These are phyloP conservation scores for Exserohilum turcica DNA, from an alignment of 2,329 filamentous ascomycete genomes.

Conservation along the genomic window DNA sequence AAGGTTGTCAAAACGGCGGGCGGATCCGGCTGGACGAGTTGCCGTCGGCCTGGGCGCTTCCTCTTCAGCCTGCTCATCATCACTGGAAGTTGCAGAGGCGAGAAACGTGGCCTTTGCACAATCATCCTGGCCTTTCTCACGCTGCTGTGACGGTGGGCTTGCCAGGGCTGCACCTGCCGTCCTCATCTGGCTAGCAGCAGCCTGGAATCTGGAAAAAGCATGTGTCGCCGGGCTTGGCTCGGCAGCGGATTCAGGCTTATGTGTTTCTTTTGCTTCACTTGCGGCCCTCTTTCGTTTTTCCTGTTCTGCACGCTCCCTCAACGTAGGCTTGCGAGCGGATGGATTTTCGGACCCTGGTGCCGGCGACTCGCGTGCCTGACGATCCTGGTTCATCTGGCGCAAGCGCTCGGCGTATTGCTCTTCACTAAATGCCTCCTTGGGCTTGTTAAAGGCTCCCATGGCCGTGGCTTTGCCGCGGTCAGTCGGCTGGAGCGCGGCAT, in stretches of 20 bases:
- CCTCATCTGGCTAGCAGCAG: conserved; percentile 53
- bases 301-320: conserved; percentile 44
- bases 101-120: conserved; percentile 36
- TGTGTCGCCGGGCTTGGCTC: conserved; percentile 39
- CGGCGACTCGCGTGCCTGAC: conserved; percentile 58
- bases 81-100: conserved; percentile 37
- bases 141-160: conserved; percentile 15
- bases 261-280: conserved; percentile 25
- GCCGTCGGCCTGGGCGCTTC: conserved; percentile 19
- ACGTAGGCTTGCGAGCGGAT: conserved; percentile 31
- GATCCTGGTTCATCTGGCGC: conserved; percentile 76
- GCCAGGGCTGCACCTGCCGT: conserved; percentile 30
- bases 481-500: conserved; percentile 69
- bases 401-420: conserved; percentile 82
- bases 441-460: conserved; percentile 72
- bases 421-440: conserved; percentile 78
- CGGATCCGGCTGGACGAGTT: conserved; percentile 26
- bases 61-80: conserved; percentile 33
- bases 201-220: conserved; percentile 54
- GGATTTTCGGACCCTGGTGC: conserved; percentile 25
- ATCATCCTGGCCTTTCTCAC: conserved; percentile 23
- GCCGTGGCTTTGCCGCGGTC: conserved; percentile 84
- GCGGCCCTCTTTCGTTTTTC: conserved; percentile 42
- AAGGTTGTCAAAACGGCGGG: conserved; percentile 42
- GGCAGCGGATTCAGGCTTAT: conserved; percentile 37